These are phyloP conservation scores for Lentithecium fluviatile DNA, from an alignment of 495 filamentous ascomycete genomes.

Conservation along the genomic window DNA sequence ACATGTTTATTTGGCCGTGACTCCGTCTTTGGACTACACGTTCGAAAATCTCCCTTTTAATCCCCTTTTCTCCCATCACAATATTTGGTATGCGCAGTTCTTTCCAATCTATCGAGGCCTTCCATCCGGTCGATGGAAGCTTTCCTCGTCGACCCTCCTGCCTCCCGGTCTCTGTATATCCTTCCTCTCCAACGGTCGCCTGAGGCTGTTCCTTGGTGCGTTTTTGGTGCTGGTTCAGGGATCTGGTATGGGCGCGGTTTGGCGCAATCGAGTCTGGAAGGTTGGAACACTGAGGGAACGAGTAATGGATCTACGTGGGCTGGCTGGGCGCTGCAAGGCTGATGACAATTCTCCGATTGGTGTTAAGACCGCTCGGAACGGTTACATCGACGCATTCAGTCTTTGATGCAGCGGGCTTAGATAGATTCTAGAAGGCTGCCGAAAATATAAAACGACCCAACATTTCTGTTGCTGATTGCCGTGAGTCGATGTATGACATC, in stretches of 20 bases:
- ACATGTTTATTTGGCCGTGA: slow-evolving; percentile 27
- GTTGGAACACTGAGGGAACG: background rate
- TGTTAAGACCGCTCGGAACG: too few species aligned
- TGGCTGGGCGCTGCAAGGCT: too few species aligned
- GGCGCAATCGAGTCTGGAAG: background rate
- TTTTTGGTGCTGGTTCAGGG: background rate
- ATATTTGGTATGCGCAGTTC: slow-evolving; percentile 1
- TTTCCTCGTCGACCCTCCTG: background rate
- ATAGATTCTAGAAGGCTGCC: slow-evolving; percentile 12
- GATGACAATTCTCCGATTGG: too few species aligned
- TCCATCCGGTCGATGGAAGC: background rate
- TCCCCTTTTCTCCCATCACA: background rate
- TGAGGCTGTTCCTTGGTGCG: background rate
- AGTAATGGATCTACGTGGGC: too few species aligned
- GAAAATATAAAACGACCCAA: slow-evolving; percentile 3
- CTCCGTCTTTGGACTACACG: background rate
- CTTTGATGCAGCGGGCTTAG: slow-evolving; percentile 1
- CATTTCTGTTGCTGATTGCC: background rate
- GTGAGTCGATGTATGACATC: too few species aligned
- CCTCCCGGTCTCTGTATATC: background rate
- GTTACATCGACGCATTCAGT: background rate
- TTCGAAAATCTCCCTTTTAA: slow-evolving; percentile 6
- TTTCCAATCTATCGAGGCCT: background rate
- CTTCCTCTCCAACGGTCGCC: background rate
- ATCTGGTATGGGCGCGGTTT: background rate